Evolutionary conservation across 495 filamentous ascomycete genomes (phyloP).

Genomic region (Penicillium manginii): DNA sequence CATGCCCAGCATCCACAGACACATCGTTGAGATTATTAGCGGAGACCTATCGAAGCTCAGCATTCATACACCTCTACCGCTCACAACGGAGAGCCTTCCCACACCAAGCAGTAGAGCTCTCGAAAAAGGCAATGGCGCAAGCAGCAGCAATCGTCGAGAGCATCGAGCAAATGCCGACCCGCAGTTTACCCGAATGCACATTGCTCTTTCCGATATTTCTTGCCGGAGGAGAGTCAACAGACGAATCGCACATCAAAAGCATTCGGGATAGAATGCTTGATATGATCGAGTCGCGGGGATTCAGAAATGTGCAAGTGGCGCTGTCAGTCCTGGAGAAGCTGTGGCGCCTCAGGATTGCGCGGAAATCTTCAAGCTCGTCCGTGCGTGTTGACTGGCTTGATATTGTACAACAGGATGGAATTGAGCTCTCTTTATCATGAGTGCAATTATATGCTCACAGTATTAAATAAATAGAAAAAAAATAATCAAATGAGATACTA

Average conservation of each 20-base stretch:
- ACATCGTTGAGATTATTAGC: conserved; percentile 9
- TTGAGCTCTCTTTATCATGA: conserved; percentile 18
- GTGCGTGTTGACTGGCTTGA: conserved; percentile 17
- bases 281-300: conserved; percentile 17
- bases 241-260: conserved; percentile 13
- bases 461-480: too few relatives aligned
- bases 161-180: conserved; percentile 16
- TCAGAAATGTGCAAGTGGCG: conserved; percentile 18
- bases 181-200: conserved; percentile 19
- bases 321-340: conserved; percentile 18
- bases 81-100: conserved; percentile 7
- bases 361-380: conserved; percentile 6
- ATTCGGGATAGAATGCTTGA: conserved; percentile 18
- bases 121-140: background rate
- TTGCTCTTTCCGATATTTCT: conserved; percentile 20
- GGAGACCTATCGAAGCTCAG: conserved; percentile 18
- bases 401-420: conserved; percentile 15
- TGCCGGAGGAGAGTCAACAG: conserved; percentile 14
- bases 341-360: conserved; percentile 13
- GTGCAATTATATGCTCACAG: background rate
- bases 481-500: too few relatives aligned
- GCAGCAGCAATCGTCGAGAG: conserved; percentile 10
- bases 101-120: background rate
- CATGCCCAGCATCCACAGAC: conserved; percentile 12
- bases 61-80: conserved; percentile 17